Evolutionary conservation across 805 yeast species (phyloP).

Genomic region (Candida bentonensis): DNA sequence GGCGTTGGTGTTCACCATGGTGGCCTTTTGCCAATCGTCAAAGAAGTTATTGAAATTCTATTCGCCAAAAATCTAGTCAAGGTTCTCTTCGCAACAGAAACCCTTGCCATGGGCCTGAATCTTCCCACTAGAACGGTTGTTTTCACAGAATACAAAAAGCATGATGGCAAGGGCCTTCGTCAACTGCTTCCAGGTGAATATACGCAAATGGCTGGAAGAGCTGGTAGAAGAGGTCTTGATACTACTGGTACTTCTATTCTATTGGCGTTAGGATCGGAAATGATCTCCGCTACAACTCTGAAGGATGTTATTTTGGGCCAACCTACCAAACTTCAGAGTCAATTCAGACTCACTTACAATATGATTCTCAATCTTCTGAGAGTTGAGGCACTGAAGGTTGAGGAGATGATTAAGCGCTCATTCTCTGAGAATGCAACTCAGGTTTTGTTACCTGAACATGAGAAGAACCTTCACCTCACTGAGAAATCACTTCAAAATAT

Average conservation of each 20-base stretch:
- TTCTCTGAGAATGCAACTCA: constrained; percentile 87
- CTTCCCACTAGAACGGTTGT: constrained; percentile 94
- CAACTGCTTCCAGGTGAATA: constrained; percentile 88
- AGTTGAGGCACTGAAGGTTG: constrained; percentile 91
- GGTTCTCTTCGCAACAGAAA: constrained; percentile 91
- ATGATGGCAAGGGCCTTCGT: constrained; percentile 78
- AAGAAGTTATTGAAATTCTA: constrained; percentile 83
- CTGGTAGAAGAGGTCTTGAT: constrained; percentile 95
- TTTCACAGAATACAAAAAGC: constrained; percentile 71
- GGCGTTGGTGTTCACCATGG: constrained; percentile 97
- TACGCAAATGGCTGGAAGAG: constrained; percentile 98
- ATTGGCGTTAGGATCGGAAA: constrained; percentile 39
- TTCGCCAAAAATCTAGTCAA: constrained; percentile 79
- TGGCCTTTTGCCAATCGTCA: constrained; percentile 83
- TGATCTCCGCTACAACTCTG: constrained; percentile 31
- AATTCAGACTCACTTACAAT: constrained; percentile 86
- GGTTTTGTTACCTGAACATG: constrained; percentile 73
- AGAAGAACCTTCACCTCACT: constrained; percentile 43
- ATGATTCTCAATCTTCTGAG: constrained; percentile 83
- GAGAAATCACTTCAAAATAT: constrained; percentile 37
- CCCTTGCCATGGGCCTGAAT: constrained; percentile 97
- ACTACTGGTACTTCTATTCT: constrained; percentile 87
- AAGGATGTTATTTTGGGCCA: constrained; percentile 76
- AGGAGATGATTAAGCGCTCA: constrained; percentile 93
- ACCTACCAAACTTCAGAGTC: constrained; percentile 82